phyloP scores from a whole-genome alignment of 768 basidiomycete species.

The Termitomyces bulborhizus region DNA sequence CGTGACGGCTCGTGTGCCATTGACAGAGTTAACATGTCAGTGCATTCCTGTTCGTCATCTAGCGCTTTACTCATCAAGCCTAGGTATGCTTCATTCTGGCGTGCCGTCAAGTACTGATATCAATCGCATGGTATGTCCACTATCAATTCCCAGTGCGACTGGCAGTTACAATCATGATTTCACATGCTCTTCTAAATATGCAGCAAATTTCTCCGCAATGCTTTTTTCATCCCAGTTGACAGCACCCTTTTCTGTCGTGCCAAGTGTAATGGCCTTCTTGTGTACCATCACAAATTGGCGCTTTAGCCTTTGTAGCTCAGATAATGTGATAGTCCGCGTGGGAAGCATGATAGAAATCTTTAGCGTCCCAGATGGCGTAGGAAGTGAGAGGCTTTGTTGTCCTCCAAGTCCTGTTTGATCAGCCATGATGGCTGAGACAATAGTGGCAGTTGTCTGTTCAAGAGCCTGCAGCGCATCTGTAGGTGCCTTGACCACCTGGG shows the following conservation, averaged over 20 bases:
- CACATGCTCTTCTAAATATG: conserved; percentile 68
- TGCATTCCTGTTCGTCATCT: not conserved
- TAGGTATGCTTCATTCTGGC: conserved; percentile 34
- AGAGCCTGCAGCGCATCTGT: conserved; percentile 82
- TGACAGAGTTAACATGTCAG: conserved; percentile 69
- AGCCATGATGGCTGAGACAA: conserved; percentile 69
- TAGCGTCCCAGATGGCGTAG: conserved; percentile 32
- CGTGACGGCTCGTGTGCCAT: conserved; percentile 47
- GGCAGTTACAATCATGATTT: conserved; percentile 26
- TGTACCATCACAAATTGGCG: conserved; percentile 89
- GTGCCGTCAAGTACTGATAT: conserved; percentile 18
- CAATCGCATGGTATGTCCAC: not conserved
- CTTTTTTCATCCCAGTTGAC: conserved; percentile 76
- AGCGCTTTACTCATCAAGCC: not conserved
- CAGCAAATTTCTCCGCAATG: conserved; percentile 63
- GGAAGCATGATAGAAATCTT: conserved; percentile 57
- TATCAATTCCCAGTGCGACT: not conserved
- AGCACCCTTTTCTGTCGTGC: conserved; percentile 67
- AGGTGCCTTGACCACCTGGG: conserved; percentile 74
- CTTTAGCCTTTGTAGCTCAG: conserved; percentile 85
- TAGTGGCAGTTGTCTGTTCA: conserved; percentile 66
- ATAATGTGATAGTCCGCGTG: conserved; percentile 66
- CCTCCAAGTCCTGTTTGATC: conserved; percentile 56
- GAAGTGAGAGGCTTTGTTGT: conserved; percentile 38
- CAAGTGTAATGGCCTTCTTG: conserved; percentile 82